These are phyloP conservation scores for Tetragonia tetragonoides DNA, from an alignment of 148 eudicot genomes.

Conservation along the genomic window DNA sequence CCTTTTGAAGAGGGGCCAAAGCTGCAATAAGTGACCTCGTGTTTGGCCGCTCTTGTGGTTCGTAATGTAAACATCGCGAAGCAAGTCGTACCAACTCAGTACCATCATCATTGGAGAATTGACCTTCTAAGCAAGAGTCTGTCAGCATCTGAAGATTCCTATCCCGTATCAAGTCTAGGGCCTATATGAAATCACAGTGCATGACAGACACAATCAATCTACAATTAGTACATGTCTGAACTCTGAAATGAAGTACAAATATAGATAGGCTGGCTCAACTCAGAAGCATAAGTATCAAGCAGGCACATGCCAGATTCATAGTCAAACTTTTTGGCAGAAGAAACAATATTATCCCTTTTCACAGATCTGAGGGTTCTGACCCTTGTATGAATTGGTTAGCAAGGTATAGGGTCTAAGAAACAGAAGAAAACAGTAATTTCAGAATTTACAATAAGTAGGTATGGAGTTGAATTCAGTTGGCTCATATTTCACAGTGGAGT, in stretches of 20 bases:
- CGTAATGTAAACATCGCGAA: constrained; percentile 66
- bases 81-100: constrained; percentile 63
- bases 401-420: neutral
- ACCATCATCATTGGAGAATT: constrained; percentile 55
- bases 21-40: constrained; percentile 54
- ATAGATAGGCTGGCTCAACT: neutral
- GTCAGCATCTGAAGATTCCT: constrained; percentile 65
- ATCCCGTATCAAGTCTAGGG: constrained; percentile 66
- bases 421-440: neutral
- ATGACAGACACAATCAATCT: neutral
- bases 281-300: neutral
- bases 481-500: no score
- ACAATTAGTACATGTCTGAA: neutral
- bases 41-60: constrained; percentile 66
- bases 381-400: neutral
- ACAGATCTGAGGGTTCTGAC: neutral
- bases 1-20: constrained; percentile 61
- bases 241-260: neutral
- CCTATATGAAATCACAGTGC: constrained; percentile 34
- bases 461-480: neutral
- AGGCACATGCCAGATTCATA: neutral
- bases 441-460: neutral
- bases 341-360: neutral
- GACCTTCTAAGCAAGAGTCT: constrained; percentile 71
- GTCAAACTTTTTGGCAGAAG: neutral